Evolutionary conservation across 1,284 basidiomycete species (phyloP).

Genomic region (Coniophora puteana): DNA sequence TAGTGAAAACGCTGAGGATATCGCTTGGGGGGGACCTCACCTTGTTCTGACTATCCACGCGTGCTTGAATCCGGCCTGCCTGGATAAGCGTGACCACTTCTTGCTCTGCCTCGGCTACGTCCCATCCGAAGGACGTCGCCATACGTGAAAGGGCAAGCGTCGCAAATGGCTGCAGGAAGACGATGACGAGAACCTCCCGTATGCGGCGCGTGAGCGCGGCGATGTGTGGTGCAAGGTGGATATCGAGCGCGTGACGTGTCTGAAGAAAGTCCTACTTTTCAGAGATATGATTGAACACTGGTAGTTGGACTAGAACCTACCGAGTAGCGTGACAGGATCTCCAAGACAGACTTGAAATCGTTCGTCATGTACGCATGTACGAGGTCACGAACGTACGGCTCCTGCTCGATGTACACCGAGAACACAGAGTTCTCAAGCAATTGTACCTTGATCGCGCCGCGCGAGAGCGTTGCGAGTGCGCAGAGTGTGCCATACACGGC

Average conservation of each 20-base stretch:
- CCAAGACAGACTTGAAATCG: conserved; percentile 77
- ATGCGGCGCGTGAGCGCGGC: conserved; percentile 56
- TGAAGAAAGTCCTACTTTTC: conserved; percentile 23
- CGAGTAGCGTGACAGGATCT: conserved; percentile 68
- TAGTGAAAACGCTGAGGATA: not conserved
- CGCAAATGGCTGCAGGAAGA: conserved; percentile 84
- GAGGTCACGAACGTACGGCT: conserved; percentile 80
- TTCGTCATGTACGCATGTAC: conserved; percentile 80
- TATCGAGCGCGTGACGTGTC: conserved; percentile 74
- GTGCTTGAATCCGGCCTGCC: conserved; percentile 67
- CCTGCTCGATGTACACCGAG: conserved; percentile 77
- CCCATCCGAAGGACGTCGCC: conserved; percentile 81
- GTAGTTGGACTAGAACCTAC: conserved; percentile 38
- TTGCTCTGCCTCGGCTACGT: conserved; percentile 60
- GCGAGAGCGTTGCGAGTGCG: conserved; percentile 70
- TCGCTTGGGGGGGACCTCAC: conserved; percentile 28
- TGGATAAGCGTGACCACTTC: conserved; percentile 75
- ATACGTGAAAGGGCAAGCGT: conserved; percentile 78
- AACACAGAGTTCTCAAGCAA: conserved; percentile 72
- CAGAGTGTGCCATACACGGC: conserved; percentile 82
- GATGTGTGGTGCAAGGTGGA: conserved; percentile 70
- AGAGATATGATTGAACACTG: not conserved
- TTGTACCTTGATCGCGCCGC: conserved; percentile 64
- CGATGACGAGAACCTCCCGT: conserved; percentile 69
- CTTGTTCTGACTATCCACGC: conserved; percentile 81